Evolutionary conservation across 108 stramenopile species (phyloP).

Genomic region (Nitzschia sp.): DNA sequence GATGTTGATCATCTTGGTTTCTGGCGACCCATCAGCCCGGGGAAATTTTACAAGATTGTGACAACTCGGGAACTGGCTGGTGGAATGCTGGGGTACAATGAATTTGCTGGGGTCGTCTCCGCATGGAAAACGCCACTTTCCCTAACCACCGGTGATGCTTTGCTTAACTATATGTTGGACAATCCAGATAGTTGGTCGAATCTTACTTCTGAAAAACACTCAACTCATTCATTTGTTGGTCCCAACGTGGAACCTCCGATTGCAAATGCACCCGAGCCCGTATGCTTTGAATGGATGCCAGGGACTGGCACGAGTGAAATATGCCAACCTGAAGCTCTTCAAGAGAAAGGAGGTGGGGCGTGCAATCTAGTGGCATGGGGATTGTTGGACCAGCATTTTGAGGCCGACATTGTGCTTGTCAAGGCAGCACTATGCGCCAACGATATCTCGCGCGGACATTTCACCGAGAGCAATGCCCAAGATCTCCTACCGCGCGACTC

Average conservation of each 20-base stretch:
- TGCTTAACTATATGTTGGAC: constrained; percentile 46
- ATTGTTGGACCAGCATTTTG: constrained; percentile 32
- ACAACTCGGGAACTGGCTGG: constrained; percentile 48
- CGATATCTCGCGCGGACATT: constrained; percentile 36
- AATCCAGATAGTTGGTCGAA: constrained; percentile 11
- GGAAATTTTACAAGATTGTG: constrained; percentile 50
- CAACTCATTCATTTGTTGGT: constrained; percentile 32
- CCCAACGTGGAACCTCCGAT: constrained; percentile 10
- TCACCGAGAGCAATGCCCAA: constrained; percentile 23
- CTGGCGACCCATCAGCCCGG: constrained; percentile 45
- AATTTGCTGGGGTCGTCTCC: constrained; percentile 40
- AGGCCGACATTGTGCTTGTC: constrained; percentile 48
- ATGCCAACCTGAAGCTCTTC: constrained; percentile 4
- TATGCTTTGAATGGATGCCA: constrained; percentile 18
- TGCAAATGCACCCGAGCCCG: constrained; percentile 14
- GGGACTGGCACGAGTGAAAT: background rate
- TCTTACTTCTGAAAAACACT: constrained; percentile 26
- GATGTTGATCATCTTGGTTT: constrained; percentile 5
- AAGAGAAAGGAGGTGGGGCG: constrained; percentile 34
- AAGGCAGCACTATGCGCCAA: constrained; percentile 37
- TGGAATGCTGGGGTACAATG: constrained; percentile 43
- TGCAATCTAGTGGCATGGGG: constrained; percentile 49
- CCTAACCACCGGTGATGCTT: constrained; percentile 43
- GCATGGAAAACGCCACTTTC: constrained; percentile 27
- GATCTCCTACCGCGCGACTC: constrained; percentile 16